Base-by-base conservation (phyloP, 2,329 filamentous ascomycete species). In the Colletotrichum orchidophilum region DNA sequence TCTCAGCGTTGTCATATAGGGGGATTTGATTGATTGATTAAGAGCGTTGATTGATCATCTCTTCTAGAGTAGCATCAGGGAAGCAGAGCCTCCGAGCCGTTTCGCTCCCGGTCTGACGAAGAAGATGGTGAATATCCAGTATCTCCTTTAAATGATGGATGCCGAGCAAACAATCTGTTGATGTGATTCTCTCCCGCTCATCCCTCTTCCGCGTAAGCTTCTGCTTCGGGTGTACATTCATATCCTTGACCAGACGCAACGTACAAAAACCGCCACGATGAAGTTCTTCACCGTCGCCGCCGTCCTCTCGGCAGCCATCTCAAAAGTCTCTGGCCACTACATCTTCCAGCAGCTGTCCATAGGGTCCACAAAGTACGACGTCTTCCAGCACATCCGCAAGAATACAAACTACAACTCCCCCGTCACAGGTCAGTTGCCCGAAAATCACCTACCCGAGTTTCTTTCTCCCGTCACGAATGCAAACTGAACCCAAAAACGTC, bases 331-430 rank as follows among this genome's bases (percentile, higher is more conserved):
- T 5, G 75, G 67, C 11, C 76, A 77, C 69, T 77, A 80, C 71
- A 80, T 79, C 73, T 80, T 79, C 75, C 75, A 78, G 62, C 66
- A 75, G 24, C 67, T 80, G 39, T 75, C 77, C 29, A 72, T 78
- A 26, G 78, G 73, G 42, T 74, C 75, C 13, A 66, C 60, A 5
- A 70, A 75, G 62, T 77, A 75, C 27, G 73, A 63, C 39, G 74
- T 76, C 53, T 81, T 78, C 61, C 75, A 80, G 72, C 77, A 81
- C 63, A 77, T 82, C 73, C 77, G 80, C n/a, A 76, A 74, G 67
- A 80, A 81, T 76, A 79, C 78, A 59, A 82, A 81, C 77, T 77
- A 77, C 75, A 81, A 81, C 76, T 80, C 78, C 12, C 80, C 80
- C 12, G 80, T 81, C 31, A 79, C 76, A 39, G 75, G 75, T 76